These are phyloP conservation scores for Barbarea vulgaris DNA, from an alignment of 345 rosid species.

Conservation along the genomic window DNA sequence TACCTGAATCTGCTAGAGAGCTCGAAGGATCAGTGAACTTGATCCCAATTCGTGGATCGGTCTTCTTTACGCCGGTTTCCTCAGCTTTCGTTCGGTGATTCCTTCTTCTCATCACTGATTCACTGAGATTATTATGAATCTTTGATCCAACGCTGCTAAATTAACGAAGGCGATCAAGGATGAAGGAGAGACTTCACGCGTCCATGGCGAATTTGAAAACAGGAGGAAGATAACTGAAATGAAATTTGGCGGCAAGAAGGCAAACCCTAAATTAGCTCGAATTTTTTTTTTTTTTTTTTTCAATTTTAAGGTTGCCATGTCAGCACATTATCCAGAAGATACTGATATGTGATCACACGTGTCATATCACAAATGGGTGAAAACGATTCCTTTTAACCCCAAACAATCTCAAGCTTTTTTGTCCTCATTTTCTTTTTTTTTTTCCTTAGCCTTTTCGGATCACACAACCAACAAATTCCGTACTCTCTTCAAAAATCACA, in stretches of 20 bases:
- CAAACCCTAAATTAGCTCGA: slow-evolving; percentile 4
- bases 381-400: slow-evolving; percentile 43
- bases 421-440: slow-evolving; percentile 18
- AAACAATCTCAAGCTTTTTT: slow-evolving; percentile 29
- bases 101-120: slow-evolving; percentile 29
- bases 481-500: neutral
- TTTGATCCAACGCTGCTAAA: neutral
- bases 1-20: slow-evolving; percentile 32
- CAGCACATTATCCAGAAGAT: slow-evolving; percentile 37
- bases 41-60: slow-evolving; percentile 1
- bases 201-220: slow-evolving; percentile 24
- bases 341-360: slow-evolving; percentile 55
- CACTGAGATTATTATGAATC: neutral
- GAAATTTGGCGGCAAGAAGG: slow-evolving; percentile 34
- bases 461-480: slow-evolving; percentile 18
- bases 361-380: slow-evolving; percentile 64
- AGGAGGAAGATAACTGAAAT: neutral
- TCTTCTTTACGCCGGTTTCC: slow-evolving; percentile 25
- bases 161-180: neutral
- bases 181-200: slow-evolving; percentile 10
- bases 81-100: slow-evolving; percentile 10
- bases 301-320: slow-evolving; percentile 15
- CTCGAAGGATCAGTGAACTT: slow-evolving; percentile 20
- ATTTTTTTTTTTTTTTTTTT: neutral
- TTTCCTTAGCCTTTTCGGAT: slow-evolving; percentile 1